Base-by-base conservation (phyloP, 441 rosid species). In the Viola pubescens region DNA sequence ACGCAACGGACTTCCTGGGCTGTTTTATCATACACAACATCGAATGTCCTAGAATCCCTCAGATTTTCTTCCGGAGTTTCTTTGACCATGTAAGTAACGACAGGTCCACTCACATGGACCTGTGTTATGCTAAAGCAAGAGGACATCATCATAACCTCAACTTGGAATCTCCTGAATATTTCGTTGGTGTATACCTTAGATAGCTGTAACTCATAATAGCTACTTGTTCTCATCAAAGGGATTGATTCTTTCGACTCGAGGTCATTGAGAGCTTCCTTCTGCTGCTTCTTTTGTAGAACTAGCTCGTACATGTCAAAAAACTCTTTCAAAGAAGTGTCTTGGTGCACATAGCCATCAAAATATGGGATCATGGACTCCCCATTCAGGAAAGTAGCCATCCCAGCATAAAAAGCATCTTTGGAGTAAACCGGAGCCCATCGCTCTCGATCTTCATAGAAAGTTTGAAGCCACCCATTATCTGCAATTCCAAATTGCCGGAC, bases 341-440 rank as follows among this genome's bases (percentile, higher is more conserved):
- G 79, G 62, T 72, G 83, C 70, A 86, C 68, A 65, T 64, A 79
- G 74, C 85, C 79, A 39, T 82, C 73, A 61, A 91, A 86, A 75
- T 77, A 74, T 5, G 75, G 77, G 48, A 66, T 66, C 55, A 64
- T 49, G 42, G 68, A 68, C 73, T 79, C 74, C 44, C 82, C 87
- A 65, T 75, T 72, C 38, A 11, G 80, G 56, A 77, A 86, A 66
- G 75, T 61, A 14, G 74, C 61, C 57, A 77, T 69, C 47, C 94
- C 87, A 3, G 94, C 90, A 72, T 81, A 78, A 75, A 73, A 73
- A 6, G 82, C 69, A 61, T 85, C 98, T 70, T 82, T 91, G 44
- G 79, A 77, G 80, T 80, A 88, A 65, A 75, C 94, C 0, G 92
- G 95, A 57, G 80, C 90, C 95, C 92, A 87, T 2, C 79, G 73